Conservation (phyloP, 345 rosid genomes). For the Garcia nutans region DNA sequence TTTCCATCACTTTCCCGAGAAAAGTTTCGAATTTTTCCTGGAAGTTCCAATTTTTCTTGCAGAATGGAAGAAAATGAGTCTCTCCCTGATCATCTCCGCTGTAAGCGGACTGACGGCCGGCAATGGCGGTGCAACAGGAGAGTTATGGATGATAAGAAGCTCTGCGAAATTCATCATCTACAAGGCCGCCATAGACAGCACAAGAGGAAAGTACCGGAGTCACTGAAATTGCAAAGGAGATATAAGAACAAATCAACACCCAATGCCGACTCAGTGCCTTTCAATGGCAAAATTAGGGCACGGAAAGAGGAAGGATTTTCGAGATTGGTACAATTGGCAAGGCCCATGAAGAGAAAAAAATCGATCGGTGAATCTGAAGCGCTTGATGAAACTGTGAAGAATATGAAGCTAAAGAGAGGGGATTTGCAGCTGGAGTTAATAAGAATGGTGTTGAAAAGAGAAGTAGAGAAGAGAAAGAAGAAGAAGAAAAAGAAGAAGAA, state of each 20-base stretch:
- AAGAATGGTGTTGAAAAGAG: constrained; percentile 77
- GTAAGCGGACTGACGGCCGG: constrained; percentile 88
- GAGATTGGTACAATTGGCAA: constrained; percentile 37
- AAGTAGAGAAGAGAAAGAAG: constrained; percentile 59
- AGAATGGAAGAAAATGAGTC: constrained; percentile 40
- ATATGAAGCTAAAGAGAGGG: constrained; percentile 62
- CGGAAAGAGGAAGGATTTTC: constrained; percentile 26
- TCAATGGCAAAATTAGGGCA: constrained; percentile 50
- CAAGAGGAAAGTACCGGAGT: constrained; percentile 60
- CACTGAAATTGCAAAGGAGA: constrained; percentile 55
- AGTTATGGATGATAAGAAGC: constrained; percentile 75
- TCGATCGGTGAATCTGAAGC: constrained; percentile 17
- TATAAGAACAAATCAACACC: constrained; percentile 27
- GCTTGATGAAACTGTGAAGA: constrained; percentile 46
- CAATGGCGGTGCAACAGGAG: constrained; percentile 86
- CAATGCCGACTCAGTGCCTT: background rate
- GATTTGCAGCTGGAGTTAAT: constrained; percentile 71
- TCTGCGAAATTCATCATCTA: constrained; percentile 74
- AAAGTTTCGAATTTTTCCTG: constrained; percentile 15
- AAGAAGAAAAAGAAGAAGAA: constrained; percentile 33
- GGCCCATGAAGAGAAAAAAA: constrained; percentile 30
- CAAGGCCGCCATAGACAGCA: constrained; percentile 60
- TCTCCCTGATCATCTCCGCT: constrained; percentile 78
- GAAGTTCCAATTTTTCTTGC: constrained; percentile 9
- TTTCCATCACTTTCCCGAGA: constrained; percentile 25